Conservation (phyloP, 177 flowering plant genomes). For the Vitis hybrid region DNA sequence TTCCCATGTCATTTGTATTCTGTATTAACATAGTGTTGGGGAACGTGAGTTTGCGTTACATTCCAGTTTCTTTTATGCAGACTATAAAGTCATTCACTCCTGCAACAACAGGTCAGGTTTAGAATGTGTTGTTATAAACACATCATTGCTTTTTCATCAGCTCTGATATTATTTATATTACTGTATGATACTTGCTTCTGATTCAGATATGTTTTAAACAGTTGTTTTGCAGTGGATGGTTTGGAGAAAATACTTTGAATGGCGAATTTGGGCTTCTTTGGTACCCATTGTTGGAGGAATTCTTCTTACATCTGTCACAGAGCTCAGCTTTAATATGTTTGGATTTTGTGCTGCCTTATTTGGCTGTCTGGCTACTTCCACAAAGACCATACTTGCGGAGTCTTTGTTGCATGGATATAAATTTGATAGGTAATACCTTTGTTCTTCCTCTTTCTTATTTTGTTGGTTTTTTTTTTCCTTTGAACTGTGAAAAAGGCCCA, state of each 20-base stretch:
- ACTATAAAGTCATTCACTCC: constrained; percentile 98
- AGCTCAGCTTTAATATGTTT: constrained; percentile 85
- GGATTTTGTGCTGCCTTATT: constrained; percentile 94
- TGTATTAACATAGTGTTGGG: constrained; percentile 97
- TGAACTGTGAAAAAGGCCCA: background rate
- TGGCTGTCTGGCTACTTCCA: constrained; percentile 97
- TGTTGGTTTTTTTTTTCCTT: background rate
- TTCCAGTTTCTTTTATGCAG: constrained; percentile 99
- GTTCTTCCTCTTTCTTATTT: background rate
- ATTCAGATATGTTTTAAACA: constrained; percentile 29
- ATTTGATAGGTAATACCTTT: constrained; percentile 78
- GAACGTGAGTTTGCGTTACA: constrained; percentile 92
- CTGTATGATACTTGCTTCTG: constrained; percentile 8
- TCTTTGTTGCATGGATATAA: constrained; percentile 94
- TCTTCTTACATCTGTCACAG: constrained; percentile 94
- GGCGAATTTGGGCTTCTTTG: constrained; percentile 92
- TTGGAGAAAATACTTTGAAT: constrained; percentile 89
- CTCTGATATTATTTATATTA: background rate
- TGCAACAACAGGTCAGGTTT: constrained; percentile 89
- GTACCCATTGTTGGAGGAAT: constrained; percentile 97
- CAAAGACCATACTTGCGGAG: constrained; percentile 98
- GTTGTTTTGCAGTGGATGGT: constrained; percentile 96
- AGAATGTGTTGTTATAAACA: background rate
- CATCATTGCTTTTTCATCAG: background rate
- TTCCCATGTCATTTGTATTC: constrained; percentile 98